Evolutionary conservation across 1,284 basidiomycete species (phyloP).

Genomic region (Wolfiporia cocos): DNA sequence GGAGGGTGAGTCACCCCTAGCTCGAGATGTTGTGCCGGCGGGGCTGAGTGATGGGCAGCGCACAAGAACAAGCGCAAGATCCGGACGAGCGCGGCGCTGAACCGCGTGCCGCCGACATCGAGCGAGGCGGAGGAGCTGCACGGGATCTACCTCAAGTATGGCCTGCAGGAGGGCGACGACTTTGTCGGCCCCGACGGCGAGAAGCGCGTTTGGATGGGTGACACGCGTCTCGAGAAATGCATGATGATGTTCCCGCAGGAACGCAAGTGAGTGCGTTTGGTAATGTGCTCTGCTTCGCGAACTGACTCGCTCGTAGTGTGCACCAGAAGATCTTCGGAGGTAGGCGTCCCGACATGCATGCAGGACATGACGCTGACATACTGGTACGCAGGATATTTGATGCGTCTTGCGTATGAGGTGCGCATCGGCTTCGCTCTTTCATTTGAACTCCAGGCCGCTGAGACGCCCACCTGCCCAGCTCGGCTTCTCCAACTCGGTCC

Average conservation of each 20-base stretch:
- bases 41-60: constrained; percentile 28
- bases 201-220: constrained; percentile 61
- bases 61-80: constrained; percentile 52
- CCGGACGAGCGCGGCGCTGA: constrained; percentile 50
- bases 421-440: not conserved
- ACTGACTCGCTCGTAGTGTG: constrained; percentile 36
- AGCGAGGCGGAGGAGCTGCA: constrained; percentile 66
- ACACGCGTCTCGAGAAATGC: constrained; percentile 60
- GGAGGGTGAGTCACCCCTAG: constrained; percentile 44
- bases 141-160: constrained; percentile 52
- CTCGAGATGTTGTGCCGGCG: not conserved
- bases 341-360: constrained; percentile 10
- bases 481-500: constrained; percentile 65
- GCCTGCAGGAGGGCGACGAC: constrained; percentile 20
- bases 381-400: constrained; percentile 40
- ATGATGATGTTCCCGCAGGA: constrained; percentile 85
- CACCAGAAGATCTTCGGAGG: constrained; percentile 82
- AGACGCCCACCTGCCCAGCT: constrained; percentile 38
- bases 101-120: constrained; percentile 66
- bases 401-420: constrained; percentile 67
- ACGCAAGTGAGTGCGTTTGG: constrained; percentile 51
- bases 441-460: not conserved
- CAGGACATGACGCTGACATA: not conserved
- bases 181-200: constrained; percentile 10
- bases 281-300: not conserved